Percentiles rank a stretch among this genome's conserved stretches.
Conservation (phyloP, 1,139 yeast species). For the Wickerhamomyces sp. region DNA sequence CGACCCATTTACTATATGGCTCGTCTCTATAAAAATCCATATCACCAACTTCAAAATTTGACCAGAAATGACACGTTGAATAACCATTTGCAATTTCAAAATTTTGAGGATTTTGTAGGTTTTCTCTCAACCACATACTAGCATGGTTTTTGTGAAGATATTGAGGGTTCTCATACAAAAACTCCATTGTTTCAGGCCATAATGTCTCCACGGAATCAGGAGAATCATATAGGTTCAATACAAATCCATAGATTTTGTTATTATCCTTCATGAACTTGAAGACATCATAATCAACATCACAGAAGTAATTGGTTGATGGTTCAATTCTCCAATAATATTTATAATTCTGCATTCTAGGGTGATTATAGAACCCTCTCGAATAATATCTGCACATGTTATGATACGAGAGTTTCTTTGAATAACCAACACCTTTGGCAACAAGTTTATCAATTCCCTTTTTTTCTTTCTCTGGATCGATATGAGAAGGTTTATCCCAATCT, state of each 20-base stretch:
- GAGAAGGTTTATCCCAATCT: slow-evolving; percentile 63
- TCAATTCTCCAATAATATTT: slow-evolving; percentile 78
- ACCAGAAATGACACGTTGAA: slow-evolving; percentile 87
- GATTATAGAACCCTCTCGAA: slow-evolving; percentile 56
- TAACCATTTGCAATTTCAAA: slow-evolving; percentile 54
- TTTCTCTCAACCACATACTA: slow-evolving; percentile 67
- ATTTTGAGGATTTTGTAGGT: slow-evolving; percentile 55
- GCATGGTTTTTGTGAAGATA: slow-evolving; percentile 65
- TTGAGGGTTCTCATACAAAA: slow-evolving; percentile 50
- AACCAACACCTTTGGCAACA: slow-evolving; percentile 45
- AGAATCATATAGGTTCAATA: slow-evolving; percentile 62
- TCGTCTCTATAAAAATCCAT: slow-evolving; percentile 72
- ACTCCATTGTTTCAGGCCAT: slow-evolving; percentile 67
- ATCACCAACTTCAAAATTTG: slow-evolving; percentile 78
- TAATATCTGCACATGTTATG: slow-evolving; percentile 80
- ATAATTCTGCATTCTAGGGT: slow-evolving; percentile 52
- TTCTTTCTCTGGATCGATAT: slow-evolving; percentile 44
- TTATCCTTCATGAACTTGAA: slow-evolving; percentile 69
- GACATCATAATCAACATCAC: slow-evolving; percentile 68
- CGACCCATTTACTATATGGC: slow-evolving; percentile 61
- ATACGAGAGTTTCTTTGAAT: slow-evolving; percentile 59
- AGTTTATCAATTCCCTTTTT: slow-evolving; percentile 35
- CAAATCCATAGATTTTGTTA: slow-evolving; percentile 64
- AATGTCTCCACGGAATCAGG: slow-evolving; percentile 56
- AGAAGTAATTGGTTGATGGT: slow-evolving; percentile 65